Evolutionary conservation across 2,329 filamentous ascomycete species (phyloP).

Genomic region (Plenodomus lindquistii): DNA sequence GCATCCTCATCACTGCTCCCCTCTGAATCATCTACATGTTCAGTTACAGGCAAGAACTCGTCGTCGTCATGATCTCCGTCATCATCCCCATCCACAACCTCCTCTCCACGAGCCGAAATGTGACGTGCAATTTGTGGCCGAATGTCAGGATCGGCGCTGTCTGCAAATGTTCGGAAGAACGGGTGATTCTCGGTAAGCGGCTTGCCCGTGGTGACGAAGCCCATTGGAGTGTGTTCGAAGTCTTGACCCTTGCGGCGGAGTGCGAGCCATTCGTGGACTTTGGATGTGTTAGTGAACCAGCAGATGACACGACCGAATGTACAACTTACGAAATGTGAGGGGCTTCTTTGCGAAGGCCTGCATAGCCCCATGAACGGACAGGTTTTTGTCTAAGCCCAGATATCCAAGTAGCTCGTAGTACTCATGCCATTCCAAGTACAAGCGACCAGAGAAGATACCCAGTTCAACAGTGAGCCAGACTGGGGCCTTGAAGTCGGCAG

Average conservation of each 20-base stretch:
- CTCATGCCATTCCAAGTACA: conserved; percentile 62
- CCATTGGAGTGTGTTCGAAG: conserved; percentile 63
- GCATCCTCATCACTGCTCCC: conserved; percentile 7
- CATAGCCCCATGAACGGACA: conserved; percentile 3
- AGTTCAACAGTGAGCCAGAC: conserved; percentile 61
- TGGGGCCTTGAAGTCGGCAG: conserved; percentile 49
- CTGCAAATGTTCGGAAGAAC: conserved; percentile 51
- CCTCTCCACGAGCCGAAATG: conserved; percentile 5
- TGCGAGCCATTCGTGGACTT: conserved; percentile 60
- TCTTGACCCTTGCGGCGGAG: conserved; percentile 61
- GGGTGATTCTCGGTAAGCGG: conserved; percentile 52
- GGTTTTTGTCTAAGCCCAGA: conserved; percentile 20
- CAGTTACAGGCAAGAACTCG: conserved; percentile 12
- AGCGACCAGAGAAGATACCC: conserved; percentile 62
- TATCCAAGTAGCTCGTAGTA: conserved; percentile 32
- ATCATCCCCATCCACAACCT: conserved; percentile 6
- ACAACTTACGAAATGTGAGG: conserved; percentile 30
- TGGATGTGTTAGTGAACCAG: conserved; percentile 13
- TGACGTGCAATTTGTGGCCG: conserved; percentile 14
- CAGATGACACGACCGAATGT: conserved; percentile 35
- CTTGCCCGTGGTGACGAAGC: conserved; percentile 59
- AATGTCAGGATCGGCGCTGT: conserved; percentile 9
- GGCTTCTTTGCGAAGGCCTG: conserved; percentile 29
- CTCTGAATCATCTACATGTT: conserved; percentile 20
- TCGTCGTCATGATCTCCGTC: conserved; percentile 16